Evolutionary conservation across 2,329 filamentous ascomycete genomes (phyloP).

Genomic region (Teratosphaeriaceae sp.): DNA sequence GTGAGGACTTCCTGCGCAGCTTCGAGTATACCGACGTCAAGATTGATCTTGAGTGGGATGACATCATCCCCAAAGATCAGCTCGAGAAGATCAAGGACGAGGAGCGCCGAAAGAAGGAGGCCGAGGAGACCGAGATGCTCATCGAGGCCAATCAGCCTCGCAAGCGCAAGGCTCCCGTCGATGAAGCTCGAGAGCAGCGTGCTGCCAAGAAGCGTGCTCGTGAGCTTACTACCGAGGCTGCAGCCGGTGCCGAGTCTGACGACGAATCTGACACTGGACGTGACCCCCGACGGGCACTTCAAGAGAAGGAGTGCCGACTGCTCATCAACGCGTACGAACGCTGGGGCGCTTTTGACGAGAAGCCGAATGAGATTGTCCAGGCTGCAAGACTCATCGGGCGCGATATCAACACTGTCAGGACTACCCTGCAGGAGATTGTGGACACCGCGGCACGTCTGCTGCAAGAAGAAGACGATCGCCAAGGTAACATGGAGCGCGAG

Average conservation of each 20-base stretch:
- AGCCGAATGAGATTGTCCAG: conserved; percentile 76
- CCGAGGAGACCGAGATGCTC: conserved; percentile 72
- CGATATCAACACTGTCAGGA: conserved; percentile 71
- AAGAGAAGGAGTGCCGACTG: conserved; percentile 87
- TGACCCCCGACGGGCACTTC: conserved; percentile 84
- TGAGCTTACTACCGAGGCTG: conserved; percentile 54
- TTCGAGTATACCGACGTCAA: conserved; percentile 97
- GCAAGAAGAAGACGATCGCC: conserved; percentile 62
- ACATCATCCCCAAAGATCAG: conserved; percentile 93
- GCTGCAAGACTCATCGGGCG: conserved; percentile 80
- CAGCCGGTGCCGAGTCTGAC: conserved; percentile 53
- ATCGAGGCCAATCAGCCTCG: conserved; percentile 82
- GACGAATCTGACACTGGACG: conserved; percentile 47
- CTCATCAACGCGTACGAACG: conserved; percentile 86
- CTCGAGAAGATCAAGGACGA: conserved; percentile 84
- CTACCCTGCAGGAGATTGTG: conserved; percentile 69
- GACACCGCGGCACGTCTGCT: conserved; percentile 64
- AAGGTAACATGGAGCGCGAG: conserved; percentile 59
- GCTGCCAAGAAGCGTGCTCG: conserved; percentile 63
- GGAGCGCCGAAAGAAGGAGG: conserved; percentile 76
- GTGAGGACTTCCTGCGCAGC: conserved; percentile 86
- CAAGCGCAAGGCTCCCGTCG: conserved; percentile 57
- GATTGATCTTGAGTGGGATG: conserved; percentile 92
- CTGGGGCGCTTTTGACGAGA: conserved; percentile 84
- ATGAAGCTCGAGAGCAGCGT: conserved; percentile 59